Percentiles rank a stretch among this genome's conserved stretches.
Conservation (phyloP, 2,329 filamentous ascomycete genomes). For the Ascomycota sp. region DNA sequence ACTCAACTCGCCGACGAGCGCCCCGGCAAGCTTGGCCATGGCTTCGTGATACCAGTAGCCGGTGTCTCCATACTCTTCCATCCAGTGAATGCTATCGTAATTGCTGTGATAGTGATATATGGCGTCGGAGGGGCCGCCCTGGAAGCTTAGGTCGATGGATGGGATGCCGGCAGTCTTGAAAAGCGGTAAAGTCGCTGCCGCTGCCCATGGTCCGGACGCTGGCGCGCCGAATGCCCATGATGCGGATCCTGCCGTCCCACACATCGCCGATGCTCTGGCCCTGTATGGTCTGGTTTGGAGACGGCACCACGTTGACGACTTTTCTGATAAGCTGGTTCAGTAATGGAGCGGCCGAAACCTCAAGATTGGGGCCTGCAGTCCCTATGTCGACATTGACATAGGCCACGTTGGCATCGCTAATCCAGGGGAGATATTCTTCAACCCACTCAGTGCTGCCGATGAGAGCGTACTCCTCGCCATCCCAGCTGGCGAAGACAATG, state of each 20-base stretch:
- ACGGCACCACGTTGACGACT: constrained; percentile 40
- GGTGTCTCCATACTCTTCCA: constrained; percentile 58
- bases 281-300: constrained; percentile 56
- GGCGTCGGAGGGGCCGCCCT: constrained; percentile 19
- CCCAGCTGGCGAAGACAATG: constrained; percentile 74
- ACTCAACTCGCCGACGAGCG: constrained; percentile 39
- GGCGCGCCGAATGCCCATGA: too few species aligned
- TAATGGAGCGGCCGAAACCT: constrained; percentile 48
- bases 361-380: constrained; percentile 42
- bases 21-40: constrained; percentile 43
- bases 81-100: constrained; percentile 83
- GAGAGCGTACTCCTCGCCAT: constrained; percentile 70
- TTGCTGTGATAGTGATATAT: constrained; percentile 79
- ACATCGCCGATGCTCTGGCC: constrained; percentile 51
- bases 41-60: constrained; percentile 45
- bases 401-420: constrained; percentile 50
- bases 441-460: constrained; percentile 86
- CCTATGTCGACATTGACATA: constrained; percentile 78
- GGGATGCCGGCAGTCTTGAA: constrained; percentile 54
- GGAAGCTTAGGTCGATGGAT: constrained; percentile 43
- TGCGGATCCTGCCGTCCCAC: constrained; percentile 39
- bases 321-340: constrained; percentile 54
- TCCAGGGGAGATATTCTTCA: constrained; percentile 71
- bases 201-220: constrained; percentile 58
- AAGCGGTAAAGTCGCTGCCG: constrained; percentile 55